A percentile compares a stretch with the other conserved stretches of the same genome.
Conservation (phyloP, 805 yeast genomes). For the Pichia scutulata region DNA sequence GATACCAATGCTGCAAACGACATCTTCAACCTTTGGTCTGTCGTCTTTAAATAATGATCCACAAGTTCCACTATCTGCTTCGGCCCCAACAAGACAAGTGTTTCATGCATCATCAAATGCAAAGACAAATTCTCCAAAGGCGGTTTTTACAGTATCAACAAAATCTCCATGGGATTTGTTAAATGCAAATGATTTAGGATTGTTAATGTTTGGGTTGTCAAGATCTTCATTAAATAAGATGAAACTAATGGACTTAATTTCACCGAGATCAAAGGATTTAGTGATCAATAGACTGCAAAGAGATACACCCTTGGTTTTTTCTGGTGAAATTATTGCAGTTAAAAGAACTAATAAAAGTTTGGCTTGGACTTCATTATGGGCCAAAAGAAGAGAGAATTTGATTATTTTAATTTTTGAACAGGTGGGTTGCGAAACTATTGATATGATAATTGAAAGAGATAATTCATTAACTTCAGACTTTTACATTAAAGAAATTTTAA, state of each 20-base stretch:
- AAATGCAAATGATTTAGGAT: slow-evolving; percentile 86
- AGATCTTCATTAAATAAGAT: slow-evolving; percentile 52
- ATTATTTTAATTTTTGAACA: slow-evolving; percentile 84
- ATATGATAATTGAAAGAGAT: slow-evolving; percentile 41
- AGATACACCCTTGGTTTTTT: slow-evolving; percentile 47
- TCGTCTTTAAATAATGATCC: slow-evolving; percentile 12
- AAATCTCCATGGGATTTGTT: slow-evolving; percentile 72
- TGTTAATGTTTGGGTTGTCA: slow-evolving; percentile 77
- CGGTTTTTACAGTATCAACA: slow-evolving; percentile 72
- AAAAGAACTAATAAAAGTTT: slow-evolving; percentile 54
- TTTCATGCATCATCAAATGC: slow-evolving; percentile 62
- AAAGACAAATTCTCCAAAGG: slow-evolving; percentile 67
- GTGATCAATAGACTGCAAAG: slow-evolving; percentile 49
- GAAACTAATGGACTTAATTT: slow-evolving; percentile 67
- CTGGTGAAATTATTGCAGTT: slow-evolving; percentile 83
- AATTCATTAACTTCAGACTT: slow-evolving; percentile 9
- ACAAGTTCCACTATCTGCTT: background rate
- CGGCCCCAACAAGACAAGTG: slow-evolving; percentile 20
- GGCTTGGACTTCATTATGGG: slow-evolving; percentile 91
- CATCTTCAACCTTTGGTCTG: slow-evolving; percentile 22
- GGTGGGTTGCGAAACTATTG: slow-evolving; percentile 65
- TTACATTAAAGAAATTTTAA: slow-evolving; percentile 6
- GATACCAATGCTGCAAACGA: slow-evolving; percentile 18
- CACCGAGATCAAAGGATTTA: slow-evolving; percentile 66
- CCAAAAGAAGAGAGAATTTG: slow-evolving; percentile 61